Conservation (phyloP, 108 stramenopile species). For the Nitzschia sp. region DNA sequence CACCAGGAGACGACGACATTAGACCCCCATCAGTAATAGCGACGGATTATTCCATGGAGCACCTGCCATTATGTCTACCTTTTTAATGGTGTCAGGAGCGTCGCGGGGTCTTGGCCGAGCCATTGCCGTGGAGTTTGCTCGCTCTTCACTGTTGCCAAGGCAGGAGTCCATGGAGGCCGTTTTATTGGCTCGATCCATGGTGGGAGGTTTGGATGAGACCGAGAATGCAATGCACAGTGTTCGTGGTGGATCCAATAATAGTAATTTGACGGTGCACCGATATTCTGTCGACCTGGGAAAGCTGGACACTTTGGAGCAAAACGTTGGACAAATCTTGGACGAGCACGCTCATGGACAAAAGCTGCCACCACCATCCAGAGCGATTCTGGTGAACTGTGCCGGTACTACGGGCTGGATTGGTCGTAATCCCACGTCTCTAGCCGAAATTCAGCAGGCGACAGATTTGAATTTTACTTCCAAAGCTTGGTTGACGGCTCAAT, state of each 20-base stretch:
- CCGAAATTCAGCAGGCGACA: conserved; percentile 33
- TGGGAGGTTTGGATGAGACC: conserved; percentile 1
- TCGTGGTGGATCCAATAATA: background rate
- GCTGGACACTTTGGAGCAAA: conserved; percentile 35
- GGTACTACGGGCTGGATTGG: conserved; percentile 17
- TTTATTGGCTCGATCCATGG: conserved; percentile 43
- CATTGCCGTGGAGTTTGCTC: conserved; percentile 48
- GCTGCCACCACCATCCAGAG: background rate
- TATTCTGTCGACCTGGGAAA: conserved; percentile 49
- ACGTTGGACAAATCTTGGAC: conserved; percentile 44
- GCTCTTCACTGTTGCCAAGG: background rate
- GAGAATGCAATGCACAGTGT: background rate
- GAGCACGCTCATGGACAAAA: background rate
- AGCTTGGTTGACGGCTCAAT: conserved; percentile 47
- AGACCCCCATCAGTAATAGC: too few species aligned
- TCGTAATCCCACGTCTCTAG: conserved; percentile 23
- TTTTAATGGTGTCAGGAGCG: conserved; percentile 48
- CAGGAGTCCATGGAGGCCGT: conserved; percentile 6
- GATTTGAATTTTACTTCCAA: conserved; percentile 58
- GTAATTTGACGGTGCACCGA: conserved; percentile 6
- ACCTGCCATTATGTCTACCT: conserved; percentile 13
- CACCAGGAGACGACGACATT: too few species aligned
- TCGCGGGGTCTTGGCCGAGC: conserved; percentile 56
- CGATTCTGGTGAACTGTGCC: conserved; percentile 16
- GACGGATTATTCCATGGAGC: too few species aligned